These are phyloP conservation scores for Allium fistulosum DNA, from an alignment of 106 monocot species.

Conservation along the genomic window DNA sequence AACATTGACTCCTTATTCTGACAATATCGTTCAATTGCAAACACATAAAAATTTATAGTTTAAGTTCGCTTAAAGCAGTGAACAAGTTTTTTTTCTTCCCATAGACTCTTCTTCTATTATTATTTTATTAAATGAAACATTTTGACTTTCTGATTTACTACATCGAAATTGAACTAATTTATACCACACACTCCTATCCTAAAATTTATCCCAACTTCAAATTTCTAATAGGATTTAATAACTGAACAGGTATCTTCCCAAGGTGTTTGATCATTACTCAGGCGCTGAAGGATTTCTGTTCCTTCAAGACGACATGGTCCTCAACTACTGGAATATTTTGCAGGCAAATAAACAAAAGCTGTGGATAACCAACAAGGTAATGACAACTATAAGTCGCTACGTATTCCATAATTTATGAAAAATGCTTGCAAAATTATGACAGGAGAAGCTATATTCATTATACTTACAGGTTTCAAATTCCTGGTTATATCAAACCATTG, in stretches of 20 bases:
- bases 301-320: conserved; percentile 85
- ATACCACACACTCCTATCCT: no score
- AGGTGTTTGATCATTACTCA: conserved; percentile 53
- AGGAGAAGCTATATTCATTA: background rate
- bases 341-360: conserved; percentile 82
- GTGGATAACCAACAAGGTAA: conserved; percentile 95
- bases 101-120: no score
- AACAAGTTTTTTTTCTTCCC: no score
- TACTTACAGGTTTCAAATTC: conserved; percentile 47
- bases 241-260: conserved; percentile 58
- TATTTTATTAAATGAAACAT: no score
- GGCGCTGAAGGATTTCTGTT: conserved; percentile 92
- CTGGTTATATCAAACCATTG: conserved; percentile 46
- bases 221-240: background rate
- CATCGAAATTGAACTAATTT: no score
- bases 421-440: background rate
- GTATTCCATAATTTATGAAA: no score
- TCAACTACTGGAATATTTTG: conserved; percentile 95
- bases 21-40: no score
- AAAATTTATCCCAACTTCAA: background rate
- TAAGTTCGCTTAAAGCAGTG: no score
- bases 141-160: no score
- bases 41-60: no score
- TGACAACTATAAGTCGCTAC: no score
- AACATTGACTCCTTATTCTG: no score